Conservation (phyloP, 352 stramenopile species). For the Phytophthora hibernalis region DNA sequence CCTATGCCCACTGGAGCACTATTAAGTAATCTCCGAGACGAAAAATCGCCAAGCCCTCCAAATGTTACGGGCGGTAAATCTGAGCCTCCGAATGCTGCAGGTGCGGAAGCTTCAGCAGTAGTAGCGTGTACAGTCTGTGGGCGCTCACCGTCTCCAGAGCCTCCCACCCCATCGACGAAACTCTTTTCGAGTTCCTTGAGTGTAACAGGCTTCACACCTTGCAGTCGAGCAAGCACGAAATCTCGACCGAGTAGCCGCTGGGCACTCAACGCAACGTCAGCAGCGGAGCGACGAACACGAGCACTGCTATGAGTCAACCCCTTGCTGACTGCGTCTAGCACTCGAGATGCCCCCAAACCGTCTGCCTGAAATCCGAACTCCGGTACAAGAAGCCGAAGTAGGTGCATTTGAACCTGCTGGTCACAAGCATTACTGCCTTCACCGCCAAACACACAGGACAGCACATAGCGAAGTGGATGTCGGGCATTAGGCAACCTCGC, state of each 20-base stretch:
- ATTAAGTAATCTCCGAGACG: conserved; percentile 62
- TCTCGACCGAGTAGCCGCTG: conserved; percentile 79
- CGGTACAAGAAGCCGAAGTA: conserved; percentile 75
- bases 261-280: conserved; percentile 80
- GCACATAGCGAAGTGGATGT: conserved; percentile 72
- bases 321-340: conserved; percentile 55
- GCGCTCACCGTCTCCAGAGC: conserved; percentile 38
- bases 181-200: conserved; percentile 87
- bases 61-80: conserved; percentile 58
- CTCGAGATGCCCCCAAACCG: conserved; percentile 62
- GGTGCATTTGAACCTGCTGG: conserved; percentile 81
- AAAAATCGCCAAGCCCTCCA: conserved; percentile 30
- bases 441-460: conserved; percentile 77
- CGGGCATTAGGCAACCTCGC: conserved; percentile 61
- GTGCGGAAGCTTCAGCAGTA: conserved; percentile 20
- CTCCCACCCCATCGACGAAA: conserved; percentile 60
- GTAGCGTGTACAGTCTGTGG: conserved; percentile 71
- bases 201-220: conserved; percentile 79
- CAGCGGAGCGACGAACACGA: conserved; percentile 75
- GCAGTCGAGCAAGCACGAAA: conserved; percentile 70
- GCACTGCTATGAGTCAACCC: conserved; percentile 69
- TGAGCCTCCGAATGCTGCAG: conserved; percentile 21
- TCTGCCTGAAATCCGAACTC: conserved; percentile 83
- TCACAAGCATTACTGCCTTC: conserved; percentile 56
- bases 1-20: conserved; percentile 76